A percentile compares a stretch with the other conserved stretches of the same genome.
phyloP scores from a whole-genome alignment of 2,329 filamentous ascomycete genomes.

The Stachybotrys echinatus region DNA sequence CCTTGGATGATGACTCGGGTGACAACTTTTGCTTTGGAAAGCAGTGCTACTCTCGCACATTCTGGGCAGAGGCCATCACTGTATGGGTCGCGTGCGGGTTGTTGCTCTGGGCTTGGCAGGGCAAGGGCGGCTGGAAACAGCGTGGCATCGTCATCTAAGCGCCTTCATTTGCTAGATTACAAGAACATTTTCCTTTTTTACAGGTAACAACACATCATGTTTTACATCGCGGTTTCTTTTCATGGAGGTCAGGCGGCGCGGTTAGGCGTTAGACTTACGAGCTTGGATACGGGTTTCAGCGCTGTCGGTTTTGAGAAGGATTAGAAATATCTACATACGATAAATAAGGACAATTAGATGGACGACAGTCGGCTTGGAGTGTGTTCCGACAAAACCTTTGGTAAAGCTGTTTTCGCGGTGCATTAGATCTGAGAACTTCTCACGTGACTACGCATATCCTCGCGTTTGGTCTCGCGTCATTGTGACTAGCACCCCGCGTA shows the following conservation, averaged over 20 bases:
- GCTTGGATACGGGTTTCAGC: too few species aligned
- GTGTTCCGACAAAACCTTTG: too few species aligned
- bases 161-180: too few species aligned
- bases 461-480: not conserved
- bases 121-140: conserved; percentile 67
- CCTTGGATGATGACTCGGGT: conserved; percentile 26
- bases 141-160: conserved; percentile 63
- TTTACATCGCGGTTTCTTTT: not conserved
- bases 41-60: conserved; percentile 73
- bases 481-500: not conserved
- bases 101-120: conserved; percentile 78
- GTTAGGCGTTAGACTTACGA: not conserved
- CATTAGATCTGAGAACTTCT: not conserved
- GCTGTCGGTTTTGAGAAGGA: too few species aligned
- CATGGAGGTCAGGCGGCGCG: too few species aligned
- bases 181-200: too few species aligned
- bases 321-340: too few species aligned
- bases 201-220: too few species aligned
- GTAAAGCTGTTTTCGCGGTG: too few species aligned
- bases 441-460: not conserved
- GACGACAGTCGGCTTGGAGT: too few species aligned
- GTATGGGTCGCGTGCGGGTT: conserved; percentile 72
- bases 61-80: conserved; percentile 80
- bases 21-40: conserved; percentile 73
- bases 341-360: too few species aligned